Evolutionary conservation across 2,329 filamentous ascomycete species (phyloP), one percentile per base, ranked within the genome.

Genomic region (Metarhizium brunneum): DNA sequence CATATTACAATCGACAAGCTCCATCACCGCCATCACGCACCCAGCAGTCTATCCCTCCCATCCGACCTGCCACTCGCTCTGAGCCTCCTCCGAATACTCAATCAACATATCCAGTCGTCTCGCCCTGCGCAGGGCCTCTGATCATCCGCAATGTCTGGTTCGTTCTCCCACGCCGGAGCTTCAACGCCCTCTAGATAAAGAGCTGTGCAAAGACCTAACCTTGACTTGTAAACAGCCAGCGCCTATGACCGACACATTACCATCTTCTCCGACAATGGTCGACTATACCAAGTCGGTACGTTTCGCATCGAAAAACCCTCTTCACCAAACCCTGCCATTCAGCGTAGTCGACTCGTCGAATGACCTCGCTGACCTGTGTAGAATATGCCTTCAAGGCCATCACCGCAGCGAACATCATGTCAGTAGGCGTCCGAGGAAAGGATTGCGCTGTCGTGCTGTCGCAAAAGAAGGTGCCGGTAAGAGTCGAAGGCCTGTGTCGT

Each of bases 301-400:
- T 83, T 59, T 57, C 50, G 53, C 54, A 52, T 55, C 49, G 32
- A 47, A 35, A 53, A 6, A 18, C 6, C 30, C 30, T 30, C 13
- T 20, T 48, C 11, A 6, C 25, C 7, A 30, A 48, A 29, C 10
- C 25, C 30, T 25, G 10, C 4, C 30, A 6, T 29, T 5, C 20
- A 45, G n/a, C 14, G n/a, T 6, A 43, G 40, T 10, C 13, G 14
- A 25, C 40, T 16, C 30, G 50, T 40, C 50, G 40, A 38, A 20
- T 11, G 6, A 25, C 10, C 6, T 50, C 30, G 29, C 56, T 54
- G 47, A 54, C 54, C 20, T 55, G 43, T 53, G 65, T 71, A 97
- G 94, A 99, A 82, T 99, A 99, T 92, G 94, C 94, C 66, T 99
- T 99, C 86, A 99, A 99, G 80, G 94, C 94, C 57, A 99, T 99